phyloP scores from a whole-genome alignment of 176 grass and related monocot genomes.

The Triticum monococcum region DNA sequence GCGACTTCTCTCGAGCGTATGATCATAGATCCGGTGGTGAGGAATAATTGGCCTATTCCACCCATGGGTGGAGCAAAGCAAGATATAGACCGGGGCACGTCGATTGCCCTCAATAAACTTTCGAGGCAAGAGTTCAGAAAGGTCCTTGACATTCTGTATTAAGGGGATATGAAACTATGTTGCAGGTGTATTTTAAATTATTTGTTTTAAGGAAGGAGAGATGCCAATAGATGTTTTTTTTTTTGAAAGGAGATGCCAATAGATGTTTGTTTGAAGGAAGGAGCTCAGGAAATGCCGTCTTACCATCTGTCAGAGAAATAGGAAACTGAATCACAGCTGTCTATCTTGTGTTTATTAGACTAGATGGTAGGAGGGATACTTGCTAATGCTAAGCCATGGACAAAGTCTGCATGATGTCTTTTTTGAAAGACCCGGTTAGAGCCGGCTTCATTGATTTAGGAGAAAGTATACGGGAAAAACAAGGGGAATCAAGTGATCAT shows the following conservation, averaged over 20 bases:
- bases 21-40: constrained; percentile 2
- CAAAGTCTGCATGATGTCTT: too few relatives aligned
- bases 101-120: neutral
- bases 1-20: neutral
- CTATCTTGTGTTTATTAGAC: neutral
- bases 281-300: neutral
- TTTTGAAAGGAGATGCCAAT: neutral
- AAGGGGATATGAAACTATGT: neutral
- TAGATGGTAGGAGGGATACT: too few relatives aligned
- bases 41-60: neutral
- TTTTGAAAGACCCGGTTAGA: too few relatives aligned
- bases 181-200: neutral
- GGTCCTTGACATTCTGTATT: neutral
- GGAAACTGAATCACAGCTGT: neutral
- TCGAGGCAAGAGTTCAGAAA: neutral
- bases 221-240: neutral
- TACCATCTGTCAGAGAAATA: neutral
- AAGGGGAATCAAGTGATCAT: too few relatives aligned
- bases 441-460: too few relatives aligned
- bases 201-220: neutral
- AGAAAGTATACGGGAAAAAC: too few relatives aligned
- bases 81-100: neutral
- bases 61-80: neutral
- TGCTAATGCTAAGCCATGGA: too few relatives aligned
- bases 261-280: neutral